These are phyloP conservation scores for Austroboletus sp. DNA, from an alignment of 1,284 basidiomycete species.

Conservation along the genomic window DNA sequence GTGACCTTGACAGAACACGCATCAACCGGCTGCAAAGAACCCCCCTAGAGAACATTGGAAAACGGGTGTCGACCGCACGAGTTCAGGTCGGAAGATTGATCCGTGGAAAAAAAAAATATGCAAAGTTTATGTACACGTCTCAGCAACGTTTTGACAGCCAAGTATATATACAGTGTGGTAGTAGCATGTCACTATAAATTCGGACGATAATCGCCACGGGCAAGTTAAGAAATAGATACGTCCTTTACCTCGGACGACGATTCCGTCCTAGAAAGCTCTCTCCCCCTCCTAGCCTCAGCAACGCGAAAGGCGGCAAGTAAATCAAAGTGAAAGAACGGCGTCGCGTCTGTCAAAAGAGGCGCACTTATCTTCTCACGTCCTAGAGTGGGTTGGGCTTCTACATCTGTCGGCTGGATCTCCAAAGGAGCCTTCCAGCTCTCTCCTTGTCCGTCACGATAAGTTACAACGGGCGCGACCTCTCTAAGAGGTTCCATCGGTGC, in stretches of 20 bases:
- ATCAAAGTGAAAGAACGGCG: constrained; percentile 87
- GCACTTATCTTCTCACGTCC: constrained; percentile 20
- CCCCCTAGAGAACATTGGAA: constrained; percentile 12
- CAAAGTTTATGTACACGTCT: neutral
- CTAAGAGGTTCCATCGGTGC: constrained; percentile 38
- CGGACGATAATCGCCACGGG: too few species aligned
- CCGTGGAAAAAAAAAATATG: constrained; percentile 20
- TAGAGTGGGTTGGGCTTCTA: constrained; percentile 32
- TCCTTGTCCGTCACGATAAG: constrained; percentile 45
- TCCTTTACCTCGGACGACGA: constrained; percentile 11
- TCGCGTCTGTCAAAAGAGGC: constrained; percentile 49
- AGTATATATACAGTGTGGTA: neutral
- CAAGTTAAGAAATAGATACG: neutral
- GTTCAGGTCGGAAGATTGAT: neutral
- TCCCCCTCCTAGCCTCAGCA: constrained; percentile 43
- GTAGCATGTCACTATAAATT: too few species aligned
- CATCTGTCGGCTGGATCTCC: constrained; percentile 22
- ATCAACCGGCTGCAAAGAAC: constrained; percentile 3
- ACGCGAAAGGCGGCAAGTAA: constrained; percentile 65
- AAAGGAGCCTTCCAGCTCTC: constrained; percentile 18
- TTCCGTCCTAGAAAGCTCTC: constrained; percentile 5
- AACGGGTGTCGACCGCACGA: neutral
- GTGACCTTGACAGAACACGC: constrained; percentile 1
- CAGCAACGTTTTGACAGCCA: too few species aligned
- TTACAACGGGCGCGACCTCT: constrained; percentile 72